Conservation (phyloP, 768 basidiomycete species). For the Lentinula lateritia region DNA sequence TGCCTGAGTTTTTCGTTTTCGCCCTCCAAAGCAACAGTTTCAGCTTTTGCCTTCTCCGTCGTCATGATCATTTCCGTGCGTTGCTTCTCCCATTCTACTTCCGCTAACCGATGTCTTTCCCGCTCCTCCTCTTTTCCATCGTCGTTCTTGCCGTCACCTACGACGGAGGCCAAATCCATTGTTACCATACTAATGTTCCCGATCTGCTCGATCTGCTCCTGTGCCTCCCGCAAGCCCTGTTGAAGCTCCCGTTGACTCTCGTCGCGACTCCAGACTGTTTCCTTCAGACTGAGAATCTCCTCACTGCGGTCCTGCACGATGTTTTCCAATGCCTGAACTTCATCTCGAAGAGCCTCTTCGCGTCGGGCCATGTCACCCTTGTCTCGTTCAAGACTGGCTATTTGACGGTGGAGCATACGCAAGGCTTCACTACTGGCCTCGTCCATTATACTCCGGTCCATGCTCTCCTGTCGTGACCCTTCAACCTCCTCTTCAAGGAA, state of each 20-base stretch:
- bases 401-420: slow-evolving; percentile 73
- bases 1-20: slow-evolving; percentile 37
- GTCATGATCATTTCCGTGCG: slow-evolving; percentile 36
- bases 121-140: slow-evolving; percentile 36
- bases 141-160: slow-evolving; percentile 32
- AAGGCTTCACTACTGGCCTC: slow-evolving; percentile 76
- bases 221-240: slow-evolving; percentile 46
- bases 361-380: slow-evolving; percentile 40
- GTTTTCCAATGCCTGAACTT: slow-evolving; percentile 46
- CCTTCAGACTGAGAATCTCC: slow-evolving; percentile 39
- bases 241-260: slow-evolving; percentile 49
- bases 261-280: slow-evolving; percentile 40
- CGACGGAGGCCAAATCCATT: slow-evolving; percentile 39
- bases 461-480: slow-evolving; percentile 70
- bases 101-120: slow-evolving; percentile 34
- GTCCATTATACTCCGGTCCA: slow-evolving; percentile 81
- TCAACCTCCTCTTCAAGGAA: slow-evolving; percentile 86
- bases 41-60: slow-evolving; percentile 36
- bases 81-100: slow-evolving; percentile 48
- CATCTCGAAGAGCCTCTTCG: slow-evolving; percentile 35
- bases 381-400: slow-evolving; percentile 70
- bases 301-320: slow-evolving; percentile 39
- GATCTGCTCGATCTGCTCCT: slow-evolving; percentile 58
- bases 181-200: slow-evolving; percentile 38
- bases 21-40: slow-evolving; percentile 37